These are phyloP conservation scores for Dalbergia cultrata DNA, from an alignment of 306 rosid genomes.

Conservation along the genomic window DNA sequence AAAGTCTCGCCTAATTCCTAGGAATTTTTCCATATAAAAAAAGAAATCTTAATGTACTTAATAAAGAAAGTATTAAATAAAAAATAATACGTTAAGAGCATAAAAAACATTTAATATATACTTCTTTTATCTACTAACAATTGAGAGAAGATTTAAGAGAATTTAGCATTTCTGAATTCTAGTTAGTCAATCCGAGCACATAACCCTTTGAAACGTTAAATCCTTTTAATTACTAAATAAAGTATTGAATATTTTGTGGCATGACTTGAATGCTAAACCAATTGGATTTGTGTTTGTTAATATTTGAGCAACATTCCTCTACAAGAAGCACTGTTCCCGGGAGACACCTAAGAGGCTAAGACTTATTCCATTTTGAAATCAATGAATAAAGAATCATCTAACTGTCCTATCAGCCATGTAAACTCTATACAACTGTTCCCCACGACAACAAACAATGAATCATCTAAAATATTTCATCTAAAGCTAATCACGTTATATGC, in stretches of 20 bases:
- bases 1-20: neutral
- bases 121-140: too few relatives aligned
- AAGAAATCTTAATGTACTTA: too few relatives aligned
- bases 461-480: conserved; percentile 37
- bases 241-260: neutral
- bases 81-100: too few relatives aligned
- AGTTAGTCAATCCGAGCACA: conserved; percentile 3
- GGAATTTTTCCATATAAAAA: too few relatives aligned
- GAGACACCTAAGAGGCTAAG: neutral
- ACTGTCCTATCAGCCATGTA: conserved; percentile 47
- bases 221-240: too few relatives aligned
- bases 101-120: too few relatives aligned
- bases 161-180: too few relatives aligned
- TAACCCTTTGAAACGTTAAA: neutral
- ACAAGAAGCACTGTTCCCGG: conserved; percentile 20
- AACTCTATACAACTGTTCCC: conserved; percentile 50
- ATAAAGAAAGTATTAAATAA: too few relatives aligned
- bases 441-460: conserved; percentile 40
- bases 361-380: conserved; percentile 42
- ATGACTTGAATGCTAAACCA: neutral
- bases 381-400: conserved; percentile 88
- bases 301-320: conserved; percentile 31
- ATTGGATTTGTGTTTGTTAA: neutral
- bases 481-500: conserved; percentile 56
- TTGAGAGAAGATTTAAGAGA: too few relatives aligned